Evolutionary conservation across 1,139 yeast species (phyloP), one percentile per base, ranked within the genome.

Genomic region (Pichia sp.): DNA sequence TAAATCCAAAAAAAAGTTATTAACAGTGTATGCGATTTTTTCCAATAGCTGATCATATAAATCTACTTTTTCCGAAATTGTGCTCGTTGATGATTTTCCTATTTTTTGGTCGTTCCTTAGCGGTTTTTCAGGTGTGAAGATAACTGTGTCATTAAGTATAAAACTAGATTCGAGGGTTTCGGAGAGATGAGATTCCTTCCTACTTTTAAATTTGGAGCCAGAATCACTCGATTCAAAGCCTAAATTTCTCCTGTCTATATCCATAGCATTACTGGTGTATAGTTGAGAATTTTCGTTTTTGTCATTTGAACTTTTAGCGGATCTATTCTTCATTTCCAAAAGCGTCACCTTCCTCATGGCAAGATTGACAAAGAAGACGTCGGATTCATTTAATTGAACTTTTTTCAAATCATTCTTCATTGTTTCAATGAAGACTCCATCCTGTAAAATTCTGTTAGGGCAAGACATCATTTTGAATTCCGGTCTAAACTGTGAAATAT

Each of bases 401-500:
- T 51, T 40, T 10, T 48, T 27, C 8, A 67, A 54, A 53, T 67
- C 70, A 38, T 64, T 61, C 38, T 51, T 60, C 62, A 67, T 58
- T 4, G 65, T 54, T 6, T 62, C 62, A 2, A 57, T 46, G 16
- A 67, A 58, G 31, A 57, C 55, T 4, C 51, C 41, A 41, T 65
- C 67, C 44, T 61, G 52, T 4, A 53, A 12, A 31, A 53, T 57
- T 27, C 55, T 58, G 14, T 60, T 60, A 5, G 82, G 79, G 62
- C 83, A 79, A 33, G 81, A 73, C 68, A 77, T 79, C 24, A 79
- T 61, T 4, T 71, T 68, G 61, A 76, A 80, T 60, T 80, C 84
- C 0, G 84, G 80, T 51, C 83, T 67, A 61, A 73, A 80, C 57
- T 78, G 81, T 44, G 79, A 81, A 4, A 76, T 68, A 60, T 76